phyloP scores from a whole-genome alignment of 2,329 filamentous ascomycete genomes.

The Fusarium pseudoanthophilum region DNA sequence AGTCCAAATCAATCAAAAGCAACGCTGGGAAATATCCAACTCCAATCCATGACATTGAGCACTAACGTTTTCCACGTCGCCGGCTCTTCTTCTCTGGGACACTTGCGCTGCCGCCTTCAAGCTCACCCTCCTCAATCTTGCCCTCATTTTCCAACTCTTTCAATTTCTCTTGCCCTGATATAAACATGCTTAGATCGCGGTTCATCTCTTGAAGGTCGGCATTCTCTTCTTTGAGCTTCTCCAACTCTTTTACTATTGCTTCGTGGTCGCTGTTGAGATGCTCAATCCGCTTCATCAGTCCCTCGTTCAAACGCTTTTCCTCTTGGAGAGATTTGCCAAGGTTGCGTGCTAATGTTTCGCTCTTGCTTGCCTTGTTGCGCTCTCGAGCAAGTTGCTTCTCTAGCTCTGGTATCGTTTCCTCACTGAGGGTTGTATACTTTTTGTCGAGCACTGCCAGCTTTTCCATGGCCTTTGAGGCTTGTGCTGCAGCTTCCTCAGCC shows the following conservation, averaged over 20 bases:
- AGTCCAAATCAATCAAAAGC: not conserved
- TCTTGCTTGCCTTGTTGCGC: slow-evolving; percentile 74
- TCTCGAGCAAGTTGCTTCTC: slow-evolving; percentile 79
- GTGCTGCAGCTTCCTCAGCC: slow-evolving; percentile 69
- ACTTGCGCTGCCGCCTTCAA: slow-evolving; percentile 77
- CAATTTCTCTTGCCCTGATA: slow-evolving; percentile 84
- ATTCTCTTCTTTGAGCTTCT: slow-evolving; percentile 69
- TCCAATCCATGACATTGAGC: not conserved
- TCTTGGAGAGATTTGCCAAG: slow-evolving; percentile 82
- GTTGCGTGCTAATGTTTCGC: slow-evolving; percentile 78
- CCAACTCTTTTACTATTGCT: slow-evolving; percentile 65
- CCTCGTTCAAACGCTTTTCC: slow-evolving; percentile 85
- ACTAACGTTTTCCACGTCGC: slow-evolving; percentile 58
- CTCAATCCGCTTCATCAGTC: slow-evolving; percentile 83
- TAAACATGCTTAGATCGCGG: slow-evolving; percentile 86
- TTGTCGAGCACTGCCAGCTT: slow-evolving; percentile 64
- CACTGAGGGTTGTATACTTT: slow-evolving; percentile 57
- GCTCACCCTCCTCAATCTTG: slow-evolving; percentile 71
- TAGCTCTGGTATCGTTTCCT: slow-evolving; percentile 71
- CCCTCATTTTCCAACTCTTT: slow-evolving; percentile 74
- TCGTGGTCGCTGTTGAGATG: slow-evolving; percentile 74
- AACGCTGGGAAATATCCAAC: not conserved
- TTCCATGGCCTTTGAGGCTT: slow-evolving; percentile 60
- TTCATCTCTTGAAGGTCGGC: slow-evolving; percentile 86
- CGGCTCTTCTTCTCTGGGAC: slow-evolving; percentile 70